Percentiles rank a stretch among this genome's conserved stretches.
phyloP scores from a whole-genome alignment of 75 land plant genomes.

The Ceratopteris richardii region DNA sequence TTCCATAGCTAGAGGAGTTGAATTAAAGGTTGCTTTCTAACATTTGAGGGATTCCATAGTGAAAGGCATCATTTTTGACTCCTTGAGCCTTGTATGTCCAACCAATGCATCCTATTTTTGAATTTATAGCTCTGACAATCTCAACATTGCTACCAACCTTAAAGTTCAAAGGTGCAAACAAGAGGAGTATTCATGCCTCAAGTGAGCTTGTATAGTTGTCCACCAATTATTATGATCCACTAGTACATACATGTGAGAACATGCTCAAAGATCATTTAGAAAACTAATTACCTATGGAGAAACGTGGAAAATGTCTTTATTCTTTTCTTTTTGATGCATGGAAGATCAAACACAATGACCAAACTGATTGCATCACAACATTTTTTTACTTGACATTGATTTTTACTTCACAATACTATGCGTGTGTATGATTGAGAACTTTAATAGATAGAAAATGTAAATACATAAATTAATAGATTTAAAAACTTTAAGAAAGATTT shows the following conservation, averaged over 20 bases:
- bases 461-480: no score
- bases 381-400: conserved; percentile 45
- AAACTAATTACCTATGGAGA: conserved; percentile 55
- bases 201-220: conserved; percentile 73
- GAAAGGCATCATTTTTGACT: conserved; percentile 70
- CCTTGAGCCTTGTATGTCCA: conserved; percentile 91
- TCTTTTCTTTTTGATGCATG: conserved; percentile 88
- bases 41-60: conserved; percentile 43
- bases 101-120: conserved; percentile 87
- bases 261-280: conserved; percentile 80
- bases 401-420: no score
- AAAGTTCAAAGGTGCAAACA: conserved; percentile 70
- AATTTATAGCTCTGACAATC: conserved; percentile 77
- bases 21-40: no score
- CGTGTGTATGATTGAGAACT: no score
- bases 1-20: no score
- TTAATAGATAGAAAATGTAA: no score
- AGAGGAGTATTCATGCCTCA: conserved; percentile 39
- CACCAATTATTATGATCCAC: conserved; percentile 89
- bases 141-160: conserved; percentile 65
- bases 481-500: no score
- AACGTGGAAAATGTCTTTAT: conserved; percentile 54
- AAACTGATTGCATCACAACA: conserved; percentile 77
- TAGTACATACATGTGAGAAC: conserved; percentile 82
- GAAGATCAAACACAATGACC: conserved; percentile 78